Evolutionary conservation across 371 early-diverging fungal genomes (phyloP), one percentile per base, ranked within the genome.

Genomic region (Dinochytrium kinnereticum): DNA sequence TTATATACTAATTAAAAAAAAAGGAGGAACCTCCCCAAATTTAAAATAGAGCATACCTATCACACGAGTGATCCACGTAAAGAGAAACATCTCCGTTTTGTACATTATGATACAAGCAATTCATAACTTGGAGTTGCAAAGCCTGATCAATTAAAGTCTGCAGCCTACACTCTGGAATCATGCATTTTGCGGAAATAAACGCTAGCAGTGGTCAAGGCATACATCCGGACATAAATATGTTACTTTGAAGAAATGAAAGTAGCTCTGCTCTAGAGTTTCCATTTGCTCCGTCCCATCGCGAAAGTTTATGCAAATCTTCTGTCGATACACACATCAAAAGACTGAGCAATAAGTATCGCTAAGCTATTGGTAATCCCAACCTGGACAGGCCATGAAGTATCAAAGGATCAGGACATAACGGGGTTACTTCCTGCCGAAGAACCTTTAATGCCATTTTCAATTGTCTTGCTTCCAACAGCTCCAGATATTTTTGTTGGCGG

Each of bases 81-180:
- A 96, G 79, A 0, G 92, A 90, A 37, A 87, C 80, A 2, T 84
- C 76, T 3, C 83, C 78, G 36, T 90, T 86, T 26, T 86, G 78
- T 39, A 84, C 80, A 80, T 91, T 91, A 68, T 98, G 98, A 78
- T 95, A 95, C 30, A 93, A 78, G 81, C 99, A 98, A 36, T 88
- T 82, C 28, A 73, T 77, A 59, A 86, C 81, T 79, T 98, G 99
- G 61, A 88, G 79, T 67, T 87, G 82, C 3, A 92, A 71, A 0
- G 98, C 93, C 78, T 98, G 97, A 37, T 91, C 83, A 2, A 97
- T 78, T 51, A 98, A 81, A 0, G 88, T 85, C 57, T 93, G 86
- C 67, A 98, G 81, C 13, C 99, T 84, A 55, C 84, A 86, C 24
- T 90, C 89, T 1, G 97, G 98, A 61, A 98, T 89, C 94, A 97